Evolutionary conservation across 1,284 basidiomycete genomes (phyloP).

Genomic region (Violaceomyces palustris): DNA sequence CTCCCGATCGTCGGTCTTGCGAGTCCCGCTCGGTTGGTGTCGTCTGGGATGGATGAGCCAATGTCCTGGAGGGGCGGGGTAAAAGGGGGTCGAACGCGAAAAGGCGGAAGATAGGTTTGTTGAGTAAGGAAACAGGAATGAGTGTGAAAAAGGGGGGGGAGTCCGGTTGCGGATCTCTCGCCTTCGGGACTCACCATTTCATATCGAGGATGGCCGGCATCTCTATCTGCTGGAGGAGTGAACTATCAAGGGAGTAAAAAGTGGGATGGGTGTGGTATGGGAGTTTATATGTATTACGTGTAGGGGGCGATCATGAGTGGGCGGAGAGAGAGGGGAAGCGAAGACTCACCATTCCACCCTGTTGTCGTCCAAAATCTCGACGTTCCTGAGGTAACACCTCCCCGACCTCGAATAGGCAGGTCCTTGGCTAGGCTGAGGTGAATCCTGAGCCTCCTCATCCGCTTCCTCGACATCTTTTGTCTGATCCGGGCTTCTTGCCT

Average conservation of each 20-base stretch:
- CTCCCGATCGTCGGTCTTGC: neutral
- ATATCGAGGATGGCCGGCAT: conserved; percentile 48
- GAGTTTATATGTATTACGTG: too few species aligned
- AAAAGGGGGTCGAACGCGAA: neutral
- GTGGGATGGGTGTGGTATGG: too few species aligned
- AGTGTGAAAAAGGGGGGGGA: neutral
- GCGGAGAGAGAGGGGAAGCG: neutral
- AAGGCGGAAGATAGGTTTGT: neutral
- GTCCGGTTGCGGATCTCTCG: neutral
- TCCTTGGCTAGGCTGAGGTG: conserved; percentile 1
- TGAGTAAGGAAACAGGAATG: neutral
- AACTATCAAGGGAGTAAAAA: neutral
- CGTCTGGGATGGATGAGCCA: neutral
- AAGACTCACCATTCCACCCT: conserved; percentile 4
- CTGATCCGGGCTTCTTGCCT: neutral
- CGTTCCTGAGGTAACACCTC: conserved; percentile 23
- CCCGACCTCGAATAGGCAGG: conserved; percentile 39
- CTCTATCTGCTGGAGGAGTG: conserved; percentile 5
- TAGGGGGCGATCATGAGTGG: neutral
- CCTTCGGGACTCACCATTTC: conserved; percentile 38
- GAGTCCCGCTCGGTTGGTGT: neutral
- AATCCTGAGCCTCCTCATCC: conserved; percentile 4
- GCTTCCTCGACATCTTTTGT: conserved; percentile 1
- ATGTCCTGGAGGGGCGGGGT: too few species aligned
- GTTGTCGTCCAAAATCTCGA: neutral